Percentiles rank a stretch among this genome's conserved stretches.
These are phyloP conservation scores for Blastobotrys mokoenaii DNA, from an alignment of 805 yeast species.

Conservation along the genomic window DNA sequence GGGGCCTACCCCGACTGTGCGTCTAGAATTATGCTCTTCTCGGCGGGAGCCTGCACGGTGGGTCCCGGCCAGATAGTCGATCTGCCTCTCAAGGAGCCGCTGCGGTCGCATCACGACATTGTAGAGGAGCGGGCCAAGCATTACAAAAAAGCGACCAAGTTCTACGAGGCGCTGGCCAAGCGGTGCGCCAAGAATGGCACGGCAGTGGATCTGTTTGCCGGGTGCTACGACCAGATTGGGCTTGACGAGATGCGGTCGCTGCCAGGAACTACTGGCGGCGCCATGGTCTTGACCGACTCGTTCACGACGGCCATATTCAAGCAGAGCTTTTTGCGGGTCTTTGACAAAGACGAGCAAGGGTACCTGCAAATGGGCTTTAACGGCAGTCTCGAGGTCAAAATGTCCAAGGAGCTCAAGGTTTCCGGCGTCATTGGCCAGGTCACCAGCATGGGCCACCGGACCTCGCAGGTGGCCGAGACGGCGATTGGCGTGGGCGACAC, in stretches of 20 bases:
- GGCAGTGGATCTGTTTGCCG: conserved; percentile 82
- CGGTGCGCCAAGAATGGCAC: conserved; percentile 68
- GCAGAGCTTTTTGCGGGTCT: conserved; percentile 79
- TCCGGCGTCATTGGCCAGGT: conserved; percentile 89
- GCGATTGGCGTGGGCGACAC: conserved; percentile 88
- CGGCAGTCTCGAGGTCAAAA: conserved; percentile 71
- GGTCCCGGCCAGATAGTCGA: conserved; percentile 86
- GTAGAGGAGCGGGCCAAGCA: conserved; percentile 60
- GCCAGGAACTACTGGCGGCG: conserved; percentile 82
- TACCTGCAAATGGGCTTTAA: conserved; percentile 71
- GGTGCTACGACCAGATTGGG: conserved; percentile 94
- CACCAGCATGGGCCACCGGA: conserved; percentile 40
- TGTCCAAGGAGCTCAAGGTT: conserved; percentile 72
- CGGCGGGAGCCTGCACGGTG: conserved; percentile 85
- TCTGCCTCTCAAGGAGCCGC: conserved; percentile 77
- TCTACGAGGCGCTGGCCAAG: conserved; percentile 63
- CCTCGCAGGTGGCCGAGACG: conserved; percentile 72
- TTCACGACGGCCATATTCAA: conserved; percentile 91
- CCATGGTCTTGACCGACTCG: conserved; percentile 76
- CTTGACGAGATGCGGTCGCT: conserved; percentile 84
- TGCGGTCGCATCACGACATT: conserved; percentile 88
- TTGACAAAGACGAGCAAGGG: conserved; percentile 80
- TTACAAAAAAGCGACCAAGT: conserved; percentile 74
- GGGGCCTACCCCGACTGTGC: conserved; percentile 71
- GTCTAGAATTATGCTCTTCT: conserved; percentile 70